Conservation (phyloP, 352 stramenopile species). For the Globisporangium acanthophoron region DNA sequence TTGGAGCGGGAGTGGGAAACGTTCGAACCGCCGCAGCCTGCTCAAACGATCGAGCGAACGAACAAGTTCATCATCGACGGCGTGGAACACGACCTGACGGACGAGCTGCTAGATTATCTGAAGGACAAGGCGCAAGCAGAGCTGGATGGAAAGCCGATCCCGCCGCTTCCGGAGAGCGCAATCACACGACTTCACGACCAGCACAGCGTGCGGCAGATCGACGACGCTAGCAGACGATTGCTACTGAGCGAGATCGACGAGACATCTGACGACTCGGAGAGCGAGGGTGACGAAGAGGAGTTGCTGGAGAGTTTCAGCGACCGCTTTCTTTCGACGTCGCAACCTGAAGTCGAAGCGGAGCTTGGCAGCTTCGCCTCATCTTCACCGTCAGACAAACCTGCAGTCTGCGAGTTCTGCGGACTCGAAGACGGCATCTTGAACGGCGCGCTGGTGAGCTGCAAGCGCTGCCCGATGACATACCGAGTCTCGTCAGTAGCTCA, state of each 20-base stretch:
- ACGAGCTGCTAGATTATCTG: slow-evolving; percentile 63
- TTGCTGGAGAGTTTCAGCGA: slow-evolving; percentile 60
- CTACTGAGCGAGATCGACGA: slow-evolving; percentile 18
- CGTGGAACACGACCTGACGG: slow-evolving; percentile 59
- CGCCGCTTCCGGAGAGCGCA: slow-evolving; percentile 35
- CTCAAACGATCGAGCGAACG: slow-evolving; percentile 48
- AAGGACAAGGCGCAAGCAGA: slow-evolving; percentile 61
- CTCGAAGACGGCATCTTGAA: slow-evolving; percentile 68
- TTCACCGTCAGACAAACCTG: neutral
- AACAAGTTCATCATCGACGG: slow-evolving; percentile 73
- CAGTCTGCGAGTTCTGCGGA: slow-evolving; percentile 45
- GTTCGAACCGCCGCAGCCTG: slow-evolving; percentile 38
- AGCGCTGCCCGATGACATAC: slow-evolving; percentile 43
- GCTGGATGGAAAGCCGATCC: slow-evolving; percentile 40
- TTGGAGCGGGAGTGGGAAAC: slow-evolving; percentile 51
- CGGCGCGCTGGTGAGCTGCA: slow-evolving; percentile 37
- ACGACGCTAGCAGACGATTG: slow-evolving; percentile 3
- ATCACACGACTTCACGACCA: slow-evolving; percentile 21
- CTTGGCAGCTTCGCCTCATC: neutral
- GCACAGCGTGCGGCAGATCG: slow-evolving; percentile 2
- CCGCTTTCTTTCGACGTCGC: slow-evolving; percentile 20
- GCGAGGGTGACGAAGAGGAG: slow-evolving; percentile 35
- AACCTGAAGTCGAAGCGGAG: neutral
- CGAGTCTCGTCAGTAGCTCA: slow-evolving; percentile 34
- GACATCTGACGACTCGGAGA: slow-evolving; percentile 26